Evolutionary conservation across 345 rosid genomes (phyloP).

Genomic region (Trapa bicornis): DNA sequence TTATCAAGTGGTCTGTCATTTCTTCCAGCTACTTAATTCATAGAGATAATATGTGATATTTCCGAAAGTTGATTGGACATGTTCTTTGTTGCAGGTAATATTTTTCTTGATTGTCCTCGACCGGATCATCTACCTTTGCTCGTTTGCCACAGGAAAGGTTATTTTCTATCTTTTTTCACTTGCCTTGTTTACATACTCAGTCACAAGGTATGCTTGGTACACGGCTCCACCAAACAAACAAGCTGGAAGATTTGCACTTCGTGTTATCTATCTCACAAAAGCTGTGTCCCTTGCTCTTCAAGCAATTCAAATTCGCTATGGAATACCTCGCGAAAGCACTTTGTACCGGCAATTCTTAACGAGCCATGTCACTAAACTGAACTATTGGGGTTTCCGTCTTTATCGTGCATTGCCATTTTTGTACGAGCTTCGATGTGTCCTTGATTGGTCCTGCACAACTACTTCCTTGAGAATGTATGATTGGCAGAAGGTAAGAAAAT

Average conservation of each 20-base stretch:
- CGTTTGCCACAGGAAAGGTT: constrained; percentile 35
- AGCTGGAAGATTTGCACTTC: constrained; percentile 28
- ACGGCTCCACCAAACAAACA: constrained; percentile 17
- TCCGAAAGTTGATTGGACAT: not conserved
- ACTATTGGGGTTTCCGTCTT: constrained; percentile 30
- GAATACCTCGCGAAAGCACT: constrained; percentile 32
- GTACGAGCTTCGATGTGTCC: constrained; percentile 36
- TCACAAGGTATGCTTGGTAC: constrained; percentile 27
- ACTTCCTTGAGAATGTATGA: constrained; percentile 42
- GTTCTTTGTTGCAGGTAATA: constrained; percentile 25
- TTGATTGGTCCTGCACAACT: constrained; percentile 44
- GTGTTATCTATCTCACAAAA: constrained; percentile 32
- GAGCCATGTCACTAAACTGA: constrained; percentile 21
- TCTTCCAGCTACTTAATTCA: not conserved
- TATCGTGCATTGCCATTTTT: constrained; percentile 40
- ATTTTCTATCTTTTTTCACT: constrained; percentile 26
- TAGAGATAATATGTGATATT: not conserved
- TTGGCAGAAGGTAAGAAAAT: constrained; percentile 27
- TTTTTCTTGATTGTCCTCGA: constrained; percentile 38
- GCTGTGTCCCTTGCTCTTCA: constrained; percentile 32
- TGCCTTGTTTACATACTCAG: constrained; percentile 27
- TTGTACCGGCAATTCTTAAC: constrained; percentile 33
- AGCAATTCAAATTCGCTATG: constrained; percentile 28
- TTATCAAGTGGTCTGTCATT: not conserved
- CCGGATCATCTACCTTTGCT: constrained; percentile 32